These are phyloP conservation scores for Colletotrichum neosansevieriae DNA, from an alignment of 2,329 filamentous ascomycete genomes.

Conservation along the genomic window DNA sequence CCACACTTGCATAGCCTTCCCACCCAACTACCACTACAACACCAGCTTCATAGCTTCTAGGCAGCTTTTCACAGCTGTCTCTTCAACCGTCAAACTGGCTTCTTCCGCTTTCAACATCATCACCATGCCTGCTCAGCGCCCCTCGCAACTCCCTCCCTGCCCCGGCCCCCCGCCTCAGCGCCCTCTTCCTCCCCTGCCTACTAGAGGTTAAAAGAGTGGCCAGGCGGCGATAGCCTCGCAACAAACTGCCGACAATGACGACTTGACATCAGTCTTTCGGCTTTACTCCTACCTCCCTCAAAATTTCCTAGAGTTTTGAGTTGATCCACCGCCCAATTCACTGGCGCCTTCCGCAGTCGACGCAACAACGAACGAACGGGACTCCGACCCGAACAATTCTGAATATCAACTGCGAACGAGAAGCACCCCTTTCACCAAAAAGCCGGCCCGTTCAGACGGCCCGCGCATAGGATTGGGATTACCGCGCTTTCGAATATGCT, in stretches of 20 bases:
- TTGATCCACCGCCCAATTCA: background rate
- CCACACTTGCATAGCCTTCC: conserved; percentile 15
- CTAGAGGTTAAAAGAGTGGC: conserved; percentile 60
- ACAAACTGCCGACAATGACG: conserved; percentile 15
- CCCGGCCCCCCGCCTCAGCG: conserved; percentile 74
- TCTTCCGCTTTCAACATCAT: conserved; percentile 46
- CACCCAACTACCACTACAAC: conserved; percentile 35
- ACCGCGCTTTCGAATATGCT: conserved; percentile 23
- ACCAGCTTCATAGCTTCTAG: conserved; percentile 26
- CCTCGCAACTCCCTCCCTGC: conserved; percentile 75
- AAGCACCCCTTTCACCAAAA: background rate
- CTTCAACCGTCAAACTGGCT: conserved; percentile 40
- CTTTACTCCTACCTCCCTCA: background rate
- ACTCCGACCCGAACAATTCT: background rate
- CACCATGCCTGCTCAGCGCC: conserved; percentile 70
- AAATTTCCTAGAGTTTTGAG: conserved; percentile 3
- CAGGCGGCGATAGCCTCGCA: conserved; percentile 21
- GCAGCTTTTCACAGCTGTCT: conserved; percentile 28
- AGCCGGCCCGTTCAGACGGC: conserved; percentile 15
- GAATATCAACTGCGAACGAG: conserved; percentile 30
- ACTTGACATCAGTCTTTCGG: background rate
- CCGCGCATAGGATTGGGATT: conserved; percentile 14
- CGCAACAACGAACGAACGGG: conserved; percentile 7
- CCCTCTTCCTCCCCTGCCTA: conserved; percentile 74
- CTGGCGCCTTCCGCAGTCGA: conserved; percentile 7